Conservation (phyloP, 2,329 filamentous ascomycete species). For the Claviceps africana region DNA sequence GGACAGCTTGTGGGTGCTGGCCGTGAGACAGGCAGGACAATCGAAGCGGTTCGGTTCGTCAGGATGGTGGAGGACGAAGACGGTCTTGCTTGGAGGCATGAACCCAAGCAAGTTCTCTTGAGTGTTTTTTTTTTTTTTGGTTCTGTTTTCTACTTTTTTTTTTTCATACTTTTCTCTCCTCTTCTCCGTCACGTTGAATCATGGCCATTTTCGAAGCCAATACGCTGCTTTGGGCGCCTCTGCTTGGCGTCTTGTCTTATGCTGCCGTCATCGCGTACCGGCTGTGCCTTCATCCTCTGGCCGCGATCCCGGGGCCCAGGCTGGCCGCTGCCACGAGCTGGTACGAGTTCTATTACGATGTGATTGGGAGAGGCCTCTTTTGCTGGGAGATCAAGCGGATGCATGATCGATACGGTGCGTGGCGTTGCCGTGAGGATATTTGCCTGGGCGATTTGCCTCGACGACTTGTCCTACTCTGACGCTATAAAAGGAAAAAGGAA, state of each 20-base stretch:
- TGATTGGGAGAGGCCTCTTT: constrained; percentile 15
- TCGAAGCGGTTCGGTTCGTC: too few relatives aligned
- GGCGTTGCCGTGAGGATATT: not conserved
- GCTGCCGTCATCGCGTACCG: constrained; percentile 8
- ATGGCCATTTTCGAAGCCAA: not conserved
- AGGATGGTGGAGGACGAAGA: too few relatives aligned
- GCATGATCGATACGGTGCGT: constrained; percentile 21
- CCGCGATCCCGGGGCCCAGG: constrained; percentile 18
- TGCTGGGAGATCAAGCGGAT: constrained; percentile 16
- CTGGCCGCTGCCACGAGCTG: constrained; percentile 17
- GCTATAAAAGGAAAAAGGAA: too few relatives aligned
- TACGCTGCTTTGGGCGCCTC: not conserved
- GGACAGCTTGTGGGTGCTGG: too few relatives aligned
- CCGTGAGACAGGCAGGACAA: too few relatives aligned
- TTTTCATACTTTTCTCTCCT: too few relatives aligned
- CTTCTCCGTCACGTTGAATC: not conserved
- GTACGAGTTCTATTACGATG: constrained; percentile 21
- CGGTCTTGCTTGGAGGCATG: too few relatives aligned
- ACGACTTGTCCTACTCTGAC: too few relatives aligned
- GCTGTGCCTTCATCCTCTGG: constrained; percentile 14
- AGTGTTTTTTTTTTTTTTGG: too few relatives aligned
- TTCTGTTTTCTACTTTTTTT: too few relatives aligned
- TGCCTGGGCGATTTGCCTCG: not conserved
- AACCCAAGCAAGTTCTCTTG: too few relatives aligned
- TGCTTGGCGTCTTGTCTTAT: not conserved